Evolutionary conservation across 257 asterid genomes (phyloP), one percentile per base, ranked within the genome.

Genomic region (Jaltomata sinuosa): DNA sequence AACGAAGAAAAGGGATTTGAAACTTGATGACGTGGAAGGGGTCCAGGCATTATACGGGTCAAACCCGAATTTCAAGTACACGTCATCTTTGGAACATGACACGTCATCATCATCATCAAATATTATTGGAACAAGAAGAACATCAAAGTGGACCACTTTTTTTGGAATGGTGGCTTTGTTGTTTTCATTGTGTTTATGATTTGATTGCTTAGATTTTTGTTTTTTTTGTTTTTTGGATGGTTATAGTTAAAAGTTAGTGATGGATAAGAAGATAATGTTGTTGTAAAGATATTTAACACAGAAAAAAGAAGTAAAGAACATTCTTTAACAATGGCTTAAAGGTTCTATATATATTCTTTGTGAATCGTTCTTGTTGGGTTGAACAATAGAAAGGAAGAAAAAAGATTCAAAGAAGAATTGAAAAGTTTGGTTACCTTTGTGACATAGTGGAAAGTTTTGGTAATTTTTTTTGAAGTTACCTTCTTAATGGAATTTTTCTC

Each of bases 11-110:
- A 92, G 89, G 90, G 95, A 88, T 80, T 94, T 96, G 27, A 91
- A 84, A n/a, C 59, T 80, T 42, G 99, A 96, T 92, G 99, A 96
- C 87, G 97, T 96, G 91, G 90, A 53, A 53, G 99, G 97, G 34
- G 84, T 96, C 42, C 97, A 93, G 67, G 92, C 94, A 0, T 21
- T 96, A 22, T 96, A 96, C 53, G 99, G 99, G 89, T 89, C 96
- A 9, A 94, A 93, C 87, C 99, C 97, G 36, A 91, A 92, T 87
- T 93, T 90, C 62, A 88, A 83, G 31, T 88, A 85, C 29, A 89
- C 89, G 25, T 84, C 98, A 18, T 81, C 88, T 27, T 80, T 90
- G n/a, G 91, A 88, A 27, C 92, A 97, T 8, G 96, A 92, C 53
- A 61, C 86, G 16, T 94, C 98, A 3, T 91, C 98, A 2, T 91